Evolutionary conservation across 345 rosid species (phyloP).

Genomic region (Rhodamnia argentea): DNA sequence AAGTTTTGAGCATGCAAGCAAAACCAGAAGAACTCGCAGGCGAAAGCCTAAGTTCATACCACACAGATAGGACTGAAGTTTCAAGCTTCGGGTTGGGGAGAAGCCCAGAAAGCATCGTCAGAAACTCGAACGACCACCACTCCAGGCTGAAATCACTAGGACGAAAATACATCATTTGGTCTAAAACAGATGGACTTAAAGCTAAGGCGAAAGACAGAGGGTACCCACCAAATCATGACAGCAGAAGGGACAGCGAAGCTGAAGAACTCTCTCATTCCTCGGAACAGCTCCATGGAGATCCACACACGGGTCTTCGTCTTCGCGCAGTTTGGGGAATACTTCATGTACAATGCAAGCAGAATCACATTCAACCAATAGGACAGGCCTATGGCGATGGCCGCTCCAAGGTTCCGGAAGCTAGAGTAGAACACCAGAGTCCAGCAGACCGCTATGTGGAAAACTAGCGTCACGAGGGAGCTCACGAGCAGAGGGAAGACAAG

Average conservation of each 20-base stretch:
- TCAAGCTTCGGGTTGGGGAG: slow-evolving; percentile 77
- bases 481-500: slow-evolving; percentile 26
- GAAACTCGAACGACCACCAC: slow-evolving; percentile 91
- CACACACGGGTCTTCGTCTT: slow-evolving; percentile 13
- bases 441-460: slow-evolving; percentile 21
- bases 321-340: slow-evolving; percentile 22
- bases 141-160: slow-evolving; percentile 5
- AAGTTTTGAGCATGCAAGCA: not conserved
- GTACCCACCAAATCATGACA: slow-evolving; percentile 26
- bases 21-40: not conserved
- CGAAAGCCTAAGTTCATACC: slow-evolving; percentile 27
- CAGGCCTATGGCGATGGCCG: slow-evolving; percentile 20
- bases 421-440: slow-evolving; percentile 29
- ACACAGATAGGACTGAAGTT: slow-evolving; percentile 71
- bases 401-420: slow-evolving; percentile 18
- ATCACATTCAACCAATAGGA: slow-evolving; percentile 26
- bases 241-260: slow-evolving; percentile 38
- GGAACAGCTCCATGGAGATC: slow-evolving; percentile 17
- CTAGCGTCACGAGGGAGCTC: slow-evolving; percentile 16
- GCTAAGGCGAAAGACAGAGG: not conserved
- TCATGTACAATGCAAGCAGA: slow-evolving; percentile 22
- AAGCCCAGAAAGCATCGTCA: slow-evolving; percentile 64
- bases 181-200: not conserved
- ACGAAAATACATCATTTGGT: not conserved
- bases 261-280: slow-evolving; percentile 21